Evolutionary conservation across 2,329 filamentous ascomycete species (phyloP), one percentile per base, ranked within the genome.

Genomic region (Grosmannia penicillata): DNA sequence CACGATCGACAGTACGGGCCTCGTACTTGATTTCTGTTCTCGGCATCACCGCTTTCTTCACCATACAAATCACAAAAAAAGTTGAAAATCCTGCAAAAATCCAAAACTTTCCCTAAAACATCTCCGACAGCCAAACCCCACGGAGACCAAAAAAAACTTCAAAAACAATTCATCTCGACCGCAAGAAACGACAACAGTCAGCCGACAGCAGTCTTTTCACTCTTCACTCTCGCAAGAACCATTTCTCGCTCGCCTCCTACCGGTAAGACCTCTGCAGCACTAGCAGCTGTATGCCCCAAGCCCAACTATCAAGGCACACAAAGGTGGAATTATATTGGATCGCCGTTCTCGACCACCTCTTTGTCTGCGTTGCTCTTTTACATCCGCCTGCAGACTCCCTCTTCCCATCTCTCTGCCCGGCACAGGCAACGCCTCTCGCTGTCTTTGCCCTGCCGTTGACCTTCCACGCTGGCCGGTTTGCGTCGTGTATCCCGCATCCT

Each of bases 21-120:
- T 45, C 65, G 67, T 69, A 62, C 67, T 66, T 61, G 56, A 63
- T 68, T 64, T 70, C 66, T 74, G 68, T 68, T 66, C 69, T 70
- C 65, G 61, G 62, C 64, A 65, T 59, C 59, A 62, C 66, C 48
- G 50, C 52, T 61, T 62, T 62, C 55, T 51, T 55, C 58, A 59
- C 47, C 50, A 56, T 59, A 55, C 62, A 61, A 70, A 70, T 58
- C 59, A 60, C 53, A 58, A 67, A 73, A 75, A 75, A 75, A 72
- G 51, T 57, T 60, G 61, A 66, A 71, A 75, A 73, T 60, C 57
- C 57, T 46, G 40, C 53, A 55, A 62, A 62, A 64, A 59, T 52
- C 48, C 46, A 28, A 49, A 57, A 54, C 52, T 50, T 44, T 21
- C 11, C 29, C 30, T 31, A 42, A 32, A 41, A 38, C 40, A 33